These are phyloP conservation scores for Chaetomium fimeti DNA, from an alignment of 495 filamentous ascomycete genomes.

Conservation along the genomic window DNA sequence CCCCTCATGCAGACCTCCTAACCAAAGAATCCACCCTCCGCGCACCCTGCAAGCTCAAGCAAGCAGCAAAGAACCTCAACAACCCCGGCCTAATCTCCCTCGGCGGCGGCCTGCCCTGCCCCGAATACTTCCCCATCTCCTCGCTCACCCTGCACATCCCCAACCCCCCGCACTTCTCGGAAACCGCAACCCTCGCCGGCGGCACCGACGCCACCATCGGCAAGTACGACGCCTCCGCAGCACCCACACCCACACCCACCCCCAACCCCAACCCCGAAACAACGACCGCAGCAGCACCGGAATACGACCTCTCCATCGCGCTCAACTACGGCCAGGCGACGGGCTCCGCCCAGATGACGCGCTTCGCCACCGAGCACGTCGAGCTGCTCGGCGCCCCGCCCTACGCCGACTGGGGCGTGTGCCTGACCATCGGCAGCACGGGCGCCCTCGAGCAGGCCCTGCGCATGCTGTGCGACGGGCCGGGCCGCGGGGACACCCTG, in stretches of 20 bases:
- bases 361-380: conserved; percentile 91
- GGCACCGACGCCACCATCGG: conserved; percentile 62
- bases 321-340: conserved; percentile 88
- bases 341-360: conserved; percentile 79
- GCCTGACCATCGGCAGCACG: conserved; percentile 74
- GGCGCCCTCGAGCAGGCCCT: conserved; percentile 72
- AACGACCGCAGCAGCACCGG: too few relatives aligned
- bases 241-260: conserved; percentile 24
- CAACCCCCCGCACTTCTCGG: conserved; percentile 60
- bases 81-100: conserved; percentile 78
- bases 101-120: conserved; percentile 85
- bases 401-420: conserved; percentile 81
- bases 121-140: conserved; percentile 77
- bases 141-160: conserved; percentile 41
- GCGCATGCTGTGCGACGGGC: conserved; percentile 69
- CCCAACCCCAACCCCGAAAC: too few relatives aligned
- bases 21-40: conserved; percentile 56
- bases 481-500: conserved; percentile 61
- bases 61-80: conserved; percentile 67
- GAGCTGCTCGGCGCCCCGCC: conserved; percentile 71
- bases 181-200: conserved; percentile 55
- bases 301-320: conserved; percentile 70
- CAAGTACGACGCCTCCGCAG: conserved; percentile 68
- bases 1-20: conserved; percentile 43
- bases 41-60: conserved; percentile 69